These are phyloP conservation scores for Wickerhamiella allomyrinae DNA, from an alignment of 805 yeast species.

Conservation along the genomic window DNA sequence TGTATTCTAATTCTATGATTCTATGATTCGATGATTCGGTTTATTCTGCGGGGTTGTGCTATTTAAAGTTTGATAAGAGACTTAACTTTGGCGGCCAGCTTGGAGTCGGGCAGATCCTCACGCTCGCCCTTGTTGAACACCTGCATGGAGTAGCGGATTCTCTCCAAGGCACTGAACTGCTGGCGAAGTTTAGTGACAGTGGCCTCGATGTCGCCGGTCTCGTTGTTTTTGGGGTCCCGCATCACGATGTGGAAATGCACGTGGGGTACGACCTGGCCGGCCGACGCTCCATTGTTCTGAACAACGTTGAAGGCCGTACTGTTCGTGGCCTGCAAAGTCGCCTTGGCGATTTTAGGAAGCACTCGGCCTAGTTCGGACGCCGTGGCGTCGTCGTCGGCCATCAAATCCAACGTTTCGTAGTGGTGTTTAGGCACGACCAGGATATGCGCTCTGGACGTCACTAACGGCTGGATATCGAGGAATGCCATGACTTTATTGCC, in stretches of 20 bases:
- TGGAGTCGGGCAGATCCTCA: no score
- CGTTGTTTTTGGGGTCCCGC: conserved; percentile 25
- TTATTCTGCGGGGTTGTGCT: no score
- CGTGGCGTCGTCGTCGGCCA: conserved; percentile 14
- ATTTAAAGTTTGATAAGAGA: no score
- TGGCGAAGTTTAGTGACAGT: conserved; percentile 4
- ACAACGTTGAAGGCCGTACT: conserved; percentile 24
- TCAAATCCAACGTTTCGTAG: conserved; percentile 18
- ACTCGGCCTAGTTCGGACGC: conserved; percentile 14
- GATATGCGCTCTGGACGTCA: conserved; percentile 24
- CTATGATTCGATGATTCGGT: no score
- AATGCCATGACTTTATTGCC: conserved; percentile 23
- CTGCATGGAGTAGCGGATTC: conserved; percentile 16
- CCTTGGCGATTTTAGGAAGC: conserved; percentile 19
- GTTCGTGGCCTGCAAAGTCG: conserved; percentile 14
- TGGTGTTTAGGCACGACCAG: conserved; percentile 26
- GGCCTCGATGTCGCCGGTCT: conserved; percentile 1
- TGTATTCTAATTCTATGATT: no score
- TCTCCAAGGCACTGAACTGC: conserved; percentile 7
- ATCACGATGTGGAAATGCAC: conserved; percentile 88
- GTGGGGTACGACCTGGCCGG: conserved; percentile 89
- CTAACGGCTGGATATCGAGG: conserved; percentile 27
- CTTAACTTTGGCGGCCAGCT: no score
- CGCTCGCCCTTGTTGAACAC: conserved; percentile 23
- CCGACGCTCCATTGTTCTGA: conserved; percentile 58